Base-by-base conservation (phyloP, 140 eudicot genomes). In the Stevia rebaudiana region DNA sequence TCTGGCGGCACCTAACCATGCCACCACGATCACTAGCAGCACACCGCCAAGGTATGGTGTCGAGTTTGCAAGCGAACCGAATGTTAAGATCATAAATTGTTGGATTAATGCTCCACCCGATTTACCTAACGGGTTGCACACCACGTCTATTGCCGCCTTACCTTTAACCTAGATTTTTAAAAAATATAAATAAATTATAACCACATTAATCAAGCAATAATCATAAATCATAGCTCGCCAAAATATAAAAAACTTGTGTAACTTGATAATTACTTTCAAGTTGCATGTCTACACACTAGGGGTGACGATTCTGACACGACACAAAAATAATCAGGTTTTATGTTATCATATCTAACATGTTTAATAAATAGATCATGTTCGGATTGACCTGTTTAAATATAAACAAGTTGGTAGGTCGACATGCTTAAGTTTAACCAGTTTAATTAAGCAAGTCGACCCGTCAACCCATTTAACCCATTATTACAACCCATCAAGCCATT, bases 31-130 rank as follows among this genome's bases (percentile, higher is more conserved):
- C 25, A 92, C 84, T n/a, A 92, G 60, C 21, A 92, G 90, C 16
- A 92, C n/a, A 1, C 96, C 98, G 18, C 98, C 98, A 15, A 92
- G 95, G 80, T 92, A 92, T 1, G 98, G 98, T 55, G 98, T 92
- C 31, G 98, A 92, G 80, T 88, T 92, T 9, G 98, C 96, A 0
- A 92, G 98, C 25, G 98, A 92, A 11, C 98, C 98, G 28, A 92
- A 92, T 6, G 95, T 83, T 43, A 92, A 70, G 65, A 92, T 92
- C 98, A 92, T 92, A 81, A 92, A 92, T 64, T 92, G 98, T 68
- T 92, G 98, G 13, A 92, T 92, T 44, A 92, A n/a, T 30, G 98
- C 98, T 7, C 98, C 98, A 54, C 98, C 98, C 0, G 98, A 92
- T 31, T 92, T 92, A 8, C 98, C 98, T 55, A 92, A 67, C 15